A percentile compares a stretch with the other conserved stretches of the same genome.
Evolutionary conservation across 225 moss, liverwort and hornwort genomes (phyloP).

Genomic region (Pseudoscleropodium purum): DNA sequence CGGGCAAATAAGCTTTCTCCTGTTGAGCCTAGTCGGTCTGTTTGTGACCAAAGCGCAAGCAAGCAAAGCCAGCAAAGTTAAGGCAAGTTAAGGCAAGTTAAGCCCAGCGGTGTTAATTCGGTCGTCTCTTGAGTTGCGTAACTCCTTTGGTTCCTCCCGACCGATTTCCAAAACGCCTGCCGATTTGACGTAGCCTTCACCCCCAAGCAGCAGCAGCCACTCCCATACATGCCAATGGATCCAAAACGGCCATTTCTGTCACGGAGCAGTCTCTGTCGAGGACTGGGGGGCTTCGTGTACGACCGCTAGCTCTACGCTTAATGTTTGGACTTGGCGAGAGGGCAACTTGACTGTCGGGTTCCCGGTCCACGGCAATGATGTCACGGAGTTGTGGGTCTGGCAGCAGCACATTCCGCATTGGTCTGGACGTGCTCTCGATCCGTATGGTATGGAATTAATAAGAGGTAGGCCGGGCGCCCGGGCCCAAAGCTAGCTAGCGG

Average conservation of each 20-base stretch:
- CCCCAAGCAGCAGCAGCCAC: background rate
- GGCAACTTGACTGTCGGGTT: background rate
- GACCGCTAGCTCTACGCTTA: background rate
- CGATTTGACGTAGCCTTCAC: background rate
- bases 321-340: background rate
- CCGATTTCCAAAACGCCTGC: background rate
- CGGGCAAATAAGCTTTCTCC: too few relatives aligned
- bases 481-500: background rate
- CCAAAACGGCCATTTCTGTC: background rate
- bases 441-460: background rate
- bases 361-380: background rate
- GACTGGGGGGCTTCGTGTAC: too few relatives aligned
- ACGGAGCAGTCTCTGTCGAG: background rate
- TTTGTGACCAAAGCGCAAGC: background rate
- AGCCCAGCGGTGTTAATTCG: background rate
- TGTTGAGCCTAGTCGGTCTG: background rate
- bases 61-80: too few relatives aligned
- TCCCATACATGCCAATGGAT: background rate
- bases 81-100: too few relatives aligned
- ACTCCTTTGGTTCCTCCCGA: background rate
- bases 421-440: background rate
- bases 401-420: background rate
- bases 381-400: background rate
- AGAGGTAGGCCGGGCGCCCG: background rate
- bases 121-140: background rate